A percentile compares a stretch with the other conserved stretches of the same genome.
These are phyloP conservation scores for Kodamaea lidongshanica DNA, from an alignment of 805 yeast genomes.

Conservation along the genomic window DNA sequence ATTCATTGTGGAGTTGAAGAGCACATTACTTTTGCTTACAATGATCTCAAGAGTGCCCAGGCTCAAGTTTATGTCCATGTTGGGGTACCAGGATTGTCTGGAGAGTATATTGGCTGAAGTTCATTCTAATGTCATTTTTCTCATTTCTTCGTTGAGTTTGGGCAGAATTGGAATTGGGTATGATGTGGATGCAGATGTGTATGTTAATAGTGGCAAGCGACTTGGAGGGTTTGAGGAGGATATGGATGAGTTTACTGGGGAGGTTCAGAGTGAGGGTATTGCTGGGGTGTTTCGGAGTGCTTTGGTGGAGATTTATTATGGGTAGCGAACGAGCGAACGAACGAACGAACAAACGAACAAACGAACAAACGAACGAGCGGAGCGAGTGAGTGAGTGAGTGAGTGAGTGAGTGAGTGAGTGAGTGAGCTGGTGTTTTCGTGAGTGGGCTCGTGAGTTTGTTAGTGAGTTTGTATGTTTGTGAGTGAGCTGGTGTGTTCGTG, in stretches of 20 bases:
- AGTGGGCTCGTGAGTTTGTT: no score
- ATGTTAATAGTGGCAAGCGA: conserved; percentile 15
- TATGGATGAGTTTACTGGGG: conserved; percentile 4
- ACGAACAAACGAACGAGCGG: no score
- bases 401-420: no score
- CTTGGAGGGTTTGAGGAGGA: conserved; percentile 2
- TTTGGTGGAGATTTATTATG: conserved; percentile 22
- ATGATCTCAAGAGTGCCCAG: conserved; percentile 19
- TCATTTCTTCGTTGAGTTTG: conserved; percentile 21
- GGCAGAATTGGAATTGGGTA: conserved; percentile 26
- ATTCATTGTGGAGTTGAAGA: conserved; percentile 27
- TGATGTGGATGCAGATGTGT: conserved; percentile 18
- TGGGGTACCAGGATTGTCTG: conserved; percentile 22
- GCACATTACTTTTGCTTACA: conserved; percentile 24
- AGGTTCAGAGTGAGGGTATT: conserved; percentile 18
- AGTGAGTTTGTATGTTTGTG: no score
- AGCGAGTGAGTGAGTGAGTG: no score
- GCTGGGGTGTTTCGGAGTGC: conserved; percentile 24
- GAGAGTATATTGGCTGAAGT: conserved; percentile 8
- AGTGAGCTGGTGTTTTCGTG: no score
- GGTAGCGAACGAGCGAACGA: no score
- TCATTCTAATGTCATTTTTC: conserved; percentile 17
- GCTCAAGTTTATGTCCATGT: conserved; percentile 16
- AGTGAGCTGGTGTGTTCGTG: no score
- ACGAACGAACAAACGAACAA: no score